Conservation (phyloP, 768 basidiomycete species). For the Hebeloma cylindrosporum region DNA sequence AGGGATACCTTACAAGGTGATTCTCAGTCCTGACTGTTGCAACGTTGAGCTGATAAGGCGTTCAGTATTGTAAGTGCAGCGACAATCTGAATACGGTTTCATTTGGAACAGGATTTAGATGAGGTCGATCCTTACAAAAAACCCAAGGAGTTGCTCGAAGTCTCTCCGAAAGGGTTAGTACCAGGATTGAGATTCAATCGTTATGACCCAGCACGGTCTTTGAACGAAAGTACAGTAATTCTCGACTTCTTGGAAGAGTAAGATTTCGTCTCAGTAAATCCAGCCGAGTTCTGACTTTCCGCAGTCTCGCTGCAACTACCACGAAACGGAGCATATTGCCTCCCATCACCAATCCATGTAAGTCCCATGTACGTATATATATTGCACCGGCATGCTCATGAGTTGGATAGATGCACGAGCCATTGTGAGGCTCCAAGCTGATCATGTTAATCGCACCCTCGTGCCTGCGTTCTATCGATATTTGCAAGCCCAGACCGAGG, state of each 20-base stretch:
- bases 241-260: slow-evolving; percentile 80
- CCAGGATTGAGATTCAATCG: slow-evolving; percentile 62
- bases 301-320: slow-evolving; percentile 50
- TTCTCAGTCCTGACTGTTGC: slow-evolving; percentile 6
- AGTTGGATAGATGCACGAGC: slow-evolving; percentile 60
- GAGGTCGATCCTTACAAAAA: slow-evolving; percentile 86
- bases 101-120: slow-evolving; percentile 38
- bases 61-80: slow-evolving; percentile 37
- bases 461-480: slow-evolving; percentile 76
- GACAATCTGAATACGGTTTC: neutral
- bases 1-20: slow-evolving; percentile 67
- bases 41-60: neutral
- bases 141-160: slow-evolving; percentile 72
- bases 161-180: slow-evolving; percentile 82
- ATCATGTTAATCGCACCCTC: slow-evolving; percentile 62
- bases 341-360: slow-evolving; percentile 57
- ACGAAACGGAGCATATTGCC: slow-evolving; percentile 58
- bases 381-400: neutral
- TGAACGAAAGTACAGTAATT: slow-evolving; percentile 82
- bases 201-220: slow-evolving; percentile 53
- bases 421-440: slow-evolving; percentile 64
- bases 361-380: slow-evolving; percentile 17
- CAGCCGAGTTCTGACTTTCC: neutral
- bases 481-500: slow-evolving; percentile 64
- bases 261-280: slow-evolving; percentile 16